These are phyloP conservation scores for Paragyromitra xinjiangensis DNA, from an alignment of 495 filamentous ascomycete species.

Conservation along the genomic window DNA sequence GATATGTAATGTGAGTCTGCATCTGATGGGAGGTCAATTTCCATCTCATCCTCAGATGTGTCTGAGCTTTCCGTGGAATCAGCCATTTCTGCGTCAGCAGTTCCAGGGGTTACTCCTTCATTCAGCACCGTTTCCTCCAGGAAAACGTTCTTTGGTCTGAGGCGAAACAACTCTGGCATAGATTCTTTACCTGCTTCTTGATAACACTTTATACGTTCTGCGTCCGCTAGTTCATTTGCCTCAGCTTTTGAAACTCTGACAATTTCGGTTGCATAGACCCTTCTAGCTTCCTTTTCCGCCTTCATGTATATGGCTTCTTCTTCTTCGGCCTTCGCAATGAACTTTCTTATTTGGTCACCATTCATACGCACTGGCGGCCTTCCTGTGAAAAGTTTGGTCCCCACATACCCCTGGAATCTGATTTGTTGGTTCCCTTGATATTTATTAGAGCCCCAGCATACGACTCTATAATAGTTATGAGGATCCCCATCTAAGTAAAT, in stretches of 20 bases:
- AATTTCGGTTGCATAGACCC: neutral
- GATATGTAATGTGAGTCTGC: conserved; percentile 20
- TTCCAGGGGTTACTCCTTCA: neutral
- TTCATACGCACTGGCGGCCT: conserved; percentile 36
- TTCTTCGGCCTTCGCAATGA: neutral
- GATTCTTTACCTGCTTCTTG: neutral
- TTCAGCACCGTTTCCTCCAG: neutral
- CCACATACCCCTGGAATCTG: neutral
- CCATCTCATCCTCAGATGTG: neutral
- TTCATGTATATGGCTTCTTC: conserved; percentile 20
- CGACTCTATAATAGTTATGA: neutral
- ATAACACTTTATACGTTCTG: conserved; percentile 1
- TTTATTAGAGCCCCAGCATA: conserved; percentile 29
- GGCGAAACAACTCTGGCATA: conserved; percentile 19
- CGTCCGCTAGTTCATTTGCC: conserved; percentile 12
- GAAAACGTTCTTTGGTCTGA: neutral
- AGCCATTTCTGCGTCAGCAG: neutral
- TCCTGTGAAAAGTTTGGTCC: conserved; percentile 2
- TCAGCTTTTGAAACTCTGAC: neutral
- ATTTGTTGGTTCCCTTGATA: neutral
- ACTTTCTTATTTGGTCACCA: conserved; percentile 18
- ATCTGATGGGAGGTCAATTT: conserved; percentile 8
- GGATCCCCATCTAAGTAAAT: neutral
- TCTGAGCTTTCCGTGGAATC: neutral
- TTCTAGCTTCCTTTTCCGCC: conserved; percentile 12